Conservation (phyloP, 805 yeast species). For the Nakazawaea pomicola region DNA sequence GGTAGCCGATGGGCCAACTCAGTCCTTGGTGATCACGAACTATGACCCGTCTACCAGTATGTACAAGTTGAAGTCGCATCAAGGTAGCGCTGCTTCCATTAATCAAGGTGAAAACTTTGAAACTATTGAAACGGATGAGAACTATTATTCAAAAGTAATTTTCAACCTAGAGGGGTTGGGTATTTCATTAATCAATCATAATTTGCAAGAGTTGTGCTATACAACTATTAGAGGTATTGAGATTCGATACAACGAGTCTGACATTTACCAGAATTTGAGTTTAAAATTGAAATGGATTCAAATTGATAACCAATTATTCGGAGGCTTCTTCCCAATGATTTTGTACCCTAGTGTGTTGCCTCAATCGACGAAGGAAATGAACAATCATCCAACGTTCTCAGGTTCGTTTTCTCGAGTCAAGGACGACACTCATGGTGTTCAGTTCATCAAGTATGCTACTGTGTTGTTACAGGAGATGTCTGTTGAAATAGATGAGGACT, state of each 20-base stretch:
- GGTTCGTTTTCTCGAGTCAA: conserved; percentile 79
- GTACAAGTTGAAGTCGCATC: conserved; percentile 47
- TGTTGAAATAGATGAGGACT: conserved; percentile 90
- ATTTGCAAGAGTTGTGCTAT: conserved; percentile 75
- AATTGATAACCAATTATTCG: conserved; percentile 85
- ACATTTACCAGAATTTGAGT: conserved; percentile 73
- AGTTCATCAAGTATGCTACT: conserved; percentile 89
- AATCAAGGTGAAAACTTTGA: conserved; percentile 47
- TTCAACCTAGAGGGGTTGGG: conserved; percentile 83
- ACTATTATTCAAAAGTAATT: conserved; percentile 46
- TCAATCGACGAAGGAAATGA: conserved; percentile 75
- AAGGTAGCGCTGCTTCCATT: conserved; percentile 25
- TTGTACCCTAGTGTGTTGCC: conserved; percentile 89
- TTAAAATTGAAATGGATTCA: conserved; percentile 91
- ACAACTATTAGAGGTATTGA: conserved; percentile 80
- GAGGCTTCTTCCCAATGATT: conserved; percentile 83
- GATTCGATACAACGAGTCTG: conserved; percentile 75
- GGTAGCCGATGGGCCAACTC: conserved; percentile 94
- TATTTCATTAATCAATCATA: conserved; percentile 70
- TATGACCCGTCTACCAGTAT: conserved; percentile 75
- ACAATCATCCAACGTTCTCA: conserved; percentile 85
- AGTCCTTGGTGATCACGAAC: conserved; percentile 76
- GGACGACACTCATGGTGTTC: conserved; percentile 87
- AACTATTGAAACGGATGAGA: conserved; percentile 47
- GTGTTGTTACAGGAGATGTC: conserved; percentile 85